A percentile compares a stretch with the other conserved stretches of the same genome.
Conservation (phyloP, 805 yeast species). For the Pichia eremophila region DNA sequence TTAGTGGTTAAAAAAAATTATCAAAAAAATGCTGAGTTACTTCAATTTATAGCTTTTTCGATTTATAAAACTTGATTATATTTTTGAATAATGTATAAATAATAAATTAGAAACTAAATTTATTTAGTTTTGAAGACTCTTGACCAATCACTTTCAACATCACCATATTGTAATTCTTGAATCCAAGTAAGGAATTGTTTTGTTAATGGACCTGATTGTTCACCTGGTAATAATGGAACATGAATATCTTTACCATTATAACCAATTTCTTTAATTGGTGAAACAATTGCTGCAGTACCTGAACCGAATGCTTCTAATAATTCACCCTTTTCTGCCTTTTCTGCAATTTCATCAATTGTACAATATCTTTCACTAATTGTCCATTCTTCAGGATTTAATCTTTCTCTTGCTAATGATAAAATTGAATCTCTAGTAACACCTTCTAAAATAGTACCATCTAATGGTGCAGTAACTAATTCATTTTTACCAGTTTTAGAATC, state of each 20-base stretch:
- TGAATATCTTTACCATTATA: slow-evolving; percentile 63
- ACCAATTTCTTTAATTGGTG: slow-evolving; percentile 84
- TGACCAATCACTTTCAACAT: slow-evolving; percentile 53
- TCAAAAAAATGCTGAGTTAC: too few species aligned
- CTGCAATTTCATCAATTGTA: slow-evolving; percentile 72
- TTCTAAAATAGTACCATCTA: slow-evolving; percentile 93
- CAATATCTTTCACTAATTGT: slow-evolving; percentile 71
- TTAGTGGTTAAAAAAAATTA: not conserved
- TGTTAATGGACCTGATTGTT: slow-evolving; percentile 73
- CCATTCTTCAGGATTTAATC: slow-evolving; percentile 73
- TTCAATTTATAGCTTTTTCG: not conserved
- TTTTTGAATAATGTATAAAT: not conserved
- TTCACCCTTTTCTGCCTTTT: slow-evolving; percentile 69
- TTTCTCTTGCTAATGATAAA: slow-evolving; percentile 64
- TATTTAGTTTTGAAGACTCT: slow-evolving; percentile 21
- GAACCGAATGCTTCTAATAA: slow-evolving; percentile 92
- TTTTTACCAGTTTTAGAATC: slow-evolving; percentile 69
- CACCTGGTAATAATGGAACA: slow-evolving; percentile 76
- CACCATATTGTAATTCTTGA: slow-evolving; percentile 83
- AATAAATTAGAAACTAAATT: not conserved
- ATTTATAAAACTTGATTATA: not conserved
- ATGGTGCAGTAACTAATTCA: slow-evolving; percentile 91
- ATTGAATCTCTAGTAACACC: slow-evolving; percentile 95
- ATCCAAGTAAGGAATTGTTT: slow-evolving; percentile 78
- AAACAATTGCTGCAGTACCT: slow-evolving; percentile 96